Conservation (phyloP, 2,329 filamentous ascomycete species). For the Hirsutella thompsonii region DNA sequence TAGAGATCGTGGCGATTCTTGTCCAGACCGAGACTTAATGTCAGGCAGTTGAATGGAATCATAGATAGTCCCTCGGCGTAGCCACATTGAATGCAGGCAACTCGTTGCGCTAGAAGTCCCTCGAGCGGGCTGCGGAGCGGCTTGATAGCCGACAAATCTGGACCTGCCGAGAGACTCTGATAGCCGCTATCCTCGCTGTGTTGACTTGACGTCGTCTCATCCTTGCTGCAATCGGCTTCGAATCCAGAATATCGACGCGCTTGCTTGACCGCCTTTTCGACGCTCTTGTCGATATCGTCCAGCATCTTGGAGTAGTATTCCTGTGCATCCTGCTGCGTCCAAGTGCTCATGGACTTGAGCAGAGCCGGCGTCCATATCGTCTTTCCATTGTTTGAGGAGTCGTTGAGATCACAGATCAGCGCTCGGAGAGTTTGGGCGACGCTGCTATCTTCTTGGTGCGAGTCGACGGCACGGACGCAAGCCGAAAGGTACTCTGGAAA, state of each 20-base stretch:
- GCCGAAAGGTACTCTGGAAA: conserved; percentile 53
- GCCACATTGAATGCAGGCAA: conserved; percentile 76
- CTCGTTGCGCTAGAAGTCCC: conserved; percentile 75
- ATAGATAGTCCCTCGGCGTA: conserved; percentile 80
- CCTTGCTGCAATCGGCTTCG: conserved; percentile 23
- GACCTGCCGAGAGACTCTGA: conserved; percentile 28
- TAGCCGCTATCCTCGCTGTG: conserved; percentile 46
- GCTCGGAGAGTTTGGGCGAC: conserved; percentile 41
- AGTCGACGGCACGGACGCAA: conserved; percentile 19
- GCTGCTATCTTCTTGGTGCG: conserved; percentile 16
- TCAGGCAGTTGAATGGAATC: conserved; percentile 89
- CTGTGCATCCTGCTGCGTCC: conserved; percentile 94
- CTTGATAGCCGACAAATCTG: conserved; percentile 24
- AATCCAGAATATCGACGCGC: conserved; percentile 20
- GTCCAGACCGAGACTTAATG: conserved; percentile 61
- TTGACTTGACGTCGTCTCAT: conserved; percentile 31
- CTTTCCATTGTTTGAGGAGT: conserved; percentile 56
- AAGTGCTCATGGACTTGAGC: conserved; percentile 86
- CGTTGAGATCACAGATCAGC: conserved; percentile 58
- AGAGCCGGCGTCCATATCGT: conserved; percentile 71
- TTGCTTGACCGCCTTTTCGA: conserved; percentile 33
- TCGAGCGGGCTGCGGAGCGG: conserved; percentile 64
- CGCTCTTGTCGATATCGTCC: conserved; percentile 71
- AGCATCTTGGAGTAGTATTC: conserved; percentile 91
- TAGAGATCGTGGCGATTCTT: conserved; percentile 54